These are phyloP conservation scores for Crithidia fasciculata DNA, from an alignment of 208 protist genomes.

Conservation along the genomic window DNA sequence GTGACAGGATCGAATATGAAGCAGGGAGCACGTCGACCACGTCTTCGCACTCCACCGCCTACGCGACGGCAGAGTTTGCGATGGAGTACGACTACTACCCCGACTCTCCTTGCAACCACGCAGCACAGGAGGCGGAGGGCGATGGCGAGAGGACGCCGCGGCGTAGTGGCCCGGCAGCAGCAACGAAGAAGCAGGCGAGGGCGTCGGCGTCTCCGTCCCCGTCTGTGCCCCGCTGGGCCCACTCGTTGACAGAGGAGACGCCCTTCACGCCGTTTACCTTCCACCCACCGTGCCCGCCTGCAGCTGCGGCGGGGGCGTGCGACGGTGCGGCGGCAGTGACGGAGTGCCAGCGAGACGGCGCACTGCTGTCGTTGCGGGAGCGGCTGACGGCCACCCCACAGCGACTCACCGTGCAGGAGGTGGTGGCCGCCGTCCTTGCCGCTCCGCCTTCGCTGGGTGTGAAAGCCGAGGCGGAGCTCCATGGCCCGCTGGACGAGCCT, in stretches of 20 bases:
- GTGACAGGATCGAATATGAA: not conserved
- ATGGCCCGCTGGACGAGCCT: conserved; percentile 22
- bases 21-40: not conserved
- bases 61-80: not conserved
- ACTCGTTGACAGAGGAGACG: conserved; percentile 27
- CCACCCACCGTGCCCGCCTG: not conserved
- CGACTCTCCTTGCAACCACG: too few species aligned
- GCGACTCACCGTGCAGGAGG: conserved; percentile 21
- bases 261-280: conserved; percentile 33
- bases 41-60: not conserved
- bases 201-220: conserved; percentile 5
- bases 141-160: too few species aligned
- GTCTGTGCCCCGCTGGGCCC: conserved; percentile 27
- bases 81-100: too few species aligned
- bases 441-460: not conserved
- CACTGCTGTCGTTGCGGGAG: not conserved
- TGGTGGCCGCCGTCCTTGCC: conserved; percentile 9
- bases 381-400: not conserved
- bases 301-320: not conserved
- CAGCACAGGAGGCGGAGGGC: too few species aligned
- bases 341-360: not conserved
- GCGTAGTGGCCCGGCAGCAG: too few species aligned
- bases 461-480: not conserved
- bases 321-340: not conserved
- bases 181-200: not conserved